Evolutionary conservation across 352 stramenopile species (phyloP), one percentile per base, ranked within the genome.

Genomic region (Phytophthora sojae): DNA sequence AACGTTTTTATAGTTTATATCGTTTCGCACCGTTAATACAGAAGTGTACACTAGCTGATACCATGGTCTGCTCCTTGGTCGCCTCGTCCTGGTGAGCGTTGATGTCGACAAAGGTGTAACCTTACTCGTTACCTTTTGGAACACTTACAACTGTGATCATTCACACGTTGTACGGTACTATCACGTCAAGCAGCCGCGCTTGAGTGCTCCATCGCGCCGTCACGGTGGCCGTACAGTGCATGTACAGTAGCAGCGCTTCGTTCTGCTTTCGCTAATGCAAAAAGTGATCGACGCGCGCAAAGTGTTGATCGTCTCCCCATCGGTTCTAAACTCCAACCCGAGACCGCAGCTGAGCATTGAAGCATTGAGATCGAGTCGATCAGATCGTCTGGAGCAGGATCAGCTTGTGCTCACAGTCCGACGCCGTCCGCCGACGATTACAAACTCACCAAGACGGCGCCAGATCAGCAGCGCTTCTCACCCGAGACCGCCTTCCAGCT

Each of bases 21-120:
- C 26, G n/a, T 5, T 2, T 30, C 32, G 32, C 2, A 8, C 32
- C 32, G 32, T 67, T 64, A 65, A 60, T 70, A 17, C 47, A 70
- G 23, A 53, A 67, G 44, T 70, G 63, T 59, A 70, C 39, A 62
- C 51, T 68, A 68, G 58, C n/a, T 64, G 44, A 55, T 39, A 25
- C 42, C 32, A 3, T 25, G 7, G 26, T 5, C 26, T 30, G 25
- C 25, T 4, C 4, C 26, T 0, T 30, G 26, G 26, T 30, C 6
- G 26, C 26, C 6, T 30, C 26, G 26, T 30, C 26, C 26, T 30
- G 26, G 26, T 30, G 26, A 30, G 26, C 26, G 26, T 30, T 5
- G 26, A 30, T 30, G 26, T 30, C 26, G 6, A 29, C 2, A 30
- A 30, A 30, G n/a, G 26, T 30, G 6, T 5, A 4, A 30, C 26